phyloP scores from a whole-genome alignment of 164 flowering plant genomes.

The Berberis vulgaris region DNA sequence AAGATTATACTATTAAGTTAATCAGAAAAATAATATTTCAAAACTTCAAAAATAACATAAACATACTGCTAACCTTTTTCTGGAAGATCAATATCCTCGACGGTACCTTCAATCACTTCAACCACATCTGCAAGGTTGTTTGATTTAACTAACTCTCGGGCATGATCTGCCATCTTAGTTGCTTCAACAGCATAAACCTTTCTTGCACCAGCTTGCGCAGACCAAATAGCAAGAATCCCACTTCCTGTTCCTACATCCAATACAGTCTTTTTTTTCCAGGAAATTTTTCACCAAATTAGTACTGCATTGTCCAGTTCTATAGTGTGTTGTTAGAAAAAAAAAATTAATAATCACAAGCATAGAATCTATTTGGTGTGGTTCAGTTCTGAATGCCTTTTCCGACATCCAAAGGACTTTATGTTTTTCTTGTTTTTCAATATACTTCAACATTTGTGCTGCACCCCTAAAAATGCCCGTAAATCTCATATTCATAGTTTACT shows the following conservation, averaged over 20 bases:
- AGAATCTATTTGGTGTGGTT: too few relatives aligned
- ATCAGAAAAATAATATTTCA: not conserved
- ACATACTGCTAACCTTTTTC: slow-evolving; percentile 61
- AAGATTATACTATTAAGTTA: not conserved
- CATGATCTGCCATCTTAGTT: slow-evolving; percentile 89
- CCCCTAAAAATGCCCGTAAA: not conserved
- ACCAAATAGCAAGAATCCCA: slow-evolving; percentile 97
- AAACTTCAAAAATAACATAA: not conserved
- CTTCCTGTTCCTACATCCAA: slow-evolving; percentile 99
- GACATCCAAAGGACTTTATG: too few relatives aligned
- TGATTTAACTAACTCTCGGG: slow-evolving; percentile 70
- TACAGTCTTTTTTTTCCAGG: slow-evolving; percentile 48
- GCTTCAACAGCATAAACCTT: slow-evolving; percentile 99
- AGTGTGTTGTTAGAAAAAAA: too few relatives aligned
- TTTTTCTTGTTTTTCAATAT: too few relatives aligned
- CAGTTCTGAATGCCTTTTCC: too few relatives aligned
- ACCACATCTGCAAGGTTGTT: slow-evolving; percentile 61
- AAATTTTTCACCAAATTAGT: slow-evolving; percentile 16
- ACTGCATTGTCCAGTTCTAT: not conserved
- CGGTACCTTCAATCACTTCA: slow-evolving; percentile 89
- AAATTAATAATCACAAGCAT: too few relatives aligned
- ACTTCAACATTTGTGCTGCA: too few relatives aligned
- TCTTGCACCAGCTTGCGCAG: slow-evolving; percentile 94
- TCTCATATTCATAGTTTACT: not conserved
- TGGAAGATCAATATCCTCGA: slow-evolving; percentile 79